Evolutionary conservation across 2,329 filamentous ascomycete genomes (phyloP).

Genomic region (Nannizziopsis arthrosporioides): DNA sequence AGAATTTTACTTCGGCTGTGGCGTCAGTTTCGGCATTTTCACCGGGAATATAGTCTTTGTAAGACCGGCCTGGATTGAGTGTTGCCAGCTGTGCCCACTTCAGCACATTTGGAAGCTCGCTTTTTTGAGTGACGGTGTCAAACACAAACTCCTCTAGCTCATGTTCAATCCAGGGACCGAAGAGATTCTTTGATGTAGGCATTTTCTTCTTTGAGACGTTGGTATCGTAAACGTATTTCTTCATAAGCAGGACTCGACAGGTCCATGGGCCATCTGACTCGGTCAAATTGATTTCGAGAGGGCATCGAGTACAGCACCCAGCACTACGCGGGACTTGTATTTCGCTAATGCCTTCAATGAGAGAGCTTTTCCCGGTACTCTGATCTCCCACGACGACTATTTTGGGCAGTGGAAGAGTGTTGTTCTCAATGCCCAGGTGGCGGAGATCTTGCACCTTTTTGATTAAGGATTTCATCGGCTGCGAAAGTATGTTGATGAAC

Average conservation of each 20-base stretch:
- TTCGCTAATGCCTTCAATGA: slow-evolving; percentile 50
- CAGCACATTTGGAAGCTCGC: slow-evolving; percentile 55
- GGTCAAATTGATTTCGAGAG: slow-evolving; percentile 64
- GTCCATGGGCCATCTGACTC: slow-evolving; percentile 49
- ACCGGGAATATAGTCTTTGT: slow-evolving; percentile 44
- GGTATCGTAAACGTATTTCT: slow-evolving; percentile 46
- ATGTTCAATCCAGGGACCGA: slow-evolving; percentile 54
- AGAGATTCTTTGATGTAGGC: slow-evolving; percentile 42
- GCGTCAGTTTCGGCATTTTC: slow-evolving; percentile 29
- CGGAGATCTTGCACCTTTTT: slow-evolving; percentile 48
- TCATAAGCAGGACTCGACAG: slow-evolving; percentile 55
- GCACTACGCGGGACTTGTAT: slow-evolving; percentile 60
- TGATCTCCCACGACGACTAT: slow-evolving; percentile 79
- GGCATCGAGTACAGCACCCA: slow-evolving; percentile 68
- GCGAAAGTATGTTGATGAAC: slow-evolving; percentile 22
- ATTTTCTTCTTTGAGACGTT: slow-evolving; percentile 31
- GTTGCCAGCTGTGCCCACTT: slow-evolving; percentile 66
- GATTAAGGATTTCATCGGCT: slow-evolving; percentile 29
- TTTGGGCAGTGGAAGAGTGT: slow-evolving; percentile 57
- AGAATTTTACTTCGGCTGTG: slow-evolving; percentile 52
- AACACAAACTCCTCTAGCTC: slow-evolving; percentile 45
- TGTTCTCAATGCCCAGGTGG: slow-evolving; percentile 59
- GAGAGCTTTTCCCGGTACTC: slow-evolving; percentile 66
- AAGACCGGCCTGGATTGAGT: slow-evolving; percentile 52
- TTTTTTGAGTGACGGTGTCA: slow-evolving; percentile 49